phyloP scores from a whole-genome alignment of 331 rosid species.

The Malus hybrid region DNA sequence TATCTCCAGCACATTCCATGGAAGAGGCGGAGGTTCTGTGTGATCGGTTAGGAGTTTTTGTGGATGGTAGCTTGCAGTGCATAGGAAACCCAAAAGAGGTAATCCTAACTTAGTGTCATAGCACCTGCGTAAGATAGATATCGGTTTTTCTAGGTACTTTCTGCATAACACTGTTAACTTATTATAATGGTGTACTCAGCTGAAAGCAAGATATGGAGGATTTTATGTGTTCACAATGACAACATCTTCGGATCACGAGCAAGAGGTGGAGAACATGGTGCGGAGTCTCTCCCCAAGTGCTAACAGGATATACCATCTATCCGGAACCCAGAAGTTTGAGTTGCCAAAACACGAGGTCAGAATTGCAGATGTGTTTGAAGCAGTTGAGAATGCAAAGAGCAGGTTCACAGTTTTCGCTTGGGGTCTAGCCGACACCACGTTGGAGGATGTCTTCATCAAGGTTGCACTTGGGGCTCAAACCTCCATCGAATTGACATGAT shows the following conservation, averaged over 20 bases:
- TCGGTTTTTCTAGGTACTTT: background rate
- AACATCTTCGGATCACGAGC: slow-evolving; percentile 52
- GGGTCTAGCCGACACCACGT: slow-evolving; percentile 84
- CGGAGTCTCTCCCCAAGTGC: slow-evolving; percentile 52
- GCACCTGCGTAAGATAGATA: background rate
- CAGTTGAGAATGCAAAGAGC: slow-evolving; percentile 61
- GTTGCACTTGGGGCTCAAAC: slow-evolving; percentile 61
- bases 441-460: slow-evolving; percentile 92
- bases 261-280: slow-evolving; percentile 65
- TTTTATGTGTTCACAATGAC: slow-evolving; percentile 83
- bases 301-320: slow-evolving; percentile 53
- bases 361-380: slow-evolving; percentile 61
- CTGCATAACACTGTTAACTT: background rate
- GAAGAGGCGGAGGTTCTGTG: slow-evolving; percentile 96
- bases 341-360: slow-evolving; percentile 70
- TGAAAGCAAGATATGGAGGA: slow-evolving; percentile 85
- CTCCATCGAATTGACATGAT: slow-evolving; percentile 34
- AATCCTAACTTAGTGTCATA: slow-evolving; percentile 4
- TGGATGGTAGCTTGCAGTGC: slow-evolving; percentile 87
- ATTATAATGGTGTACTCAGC: slow-evolving; percentile 33
- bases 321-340: slow-evolving; percentile 94
- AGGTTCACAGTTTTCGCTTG: slow-evolving; percentile 74
- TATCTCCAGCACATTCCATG: slow-evolving; percentile 88
- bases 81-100: slow-evolving; percentile 91
- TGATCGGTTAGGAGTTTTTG: slow-evolving; percentile 84